A percentile compares a stretch with the other conserved stretches of the same genome.
Evolutionary conservation across 305 asterid species (phyloP).

Genomic region (Fraxinus baroniana): DNA sequence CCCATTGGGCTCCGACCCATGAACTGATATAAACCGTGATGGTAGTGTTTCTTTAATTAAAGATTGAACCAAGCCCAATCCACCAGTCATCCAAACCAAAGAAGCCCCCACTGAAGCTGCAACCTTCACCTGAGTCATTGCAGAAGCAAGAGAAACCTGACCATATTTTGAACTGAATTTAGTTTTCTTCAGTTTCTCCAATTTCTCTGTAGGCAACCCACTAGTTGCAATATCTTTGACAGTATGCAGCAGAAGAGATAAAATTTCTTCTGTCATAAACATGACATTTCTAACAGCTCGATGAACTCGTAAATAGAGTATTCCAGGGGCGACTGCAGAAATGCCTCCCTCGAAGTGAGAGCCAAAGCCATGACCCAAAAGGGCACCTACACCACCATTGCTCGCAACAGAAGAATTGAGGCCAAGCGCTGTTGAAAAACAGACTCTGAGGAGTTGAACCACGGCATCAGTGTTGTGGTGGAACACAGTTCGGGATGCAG

Average conservation of each 20-base stretch:
- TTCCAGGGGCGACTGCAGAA: slow-evolving; percentile 90
- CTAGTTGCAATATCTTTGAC: slow-evolving; percentile 65
- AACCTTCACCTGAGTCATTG: slow-evolving; percentile 67
- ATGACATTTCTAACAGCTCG: slow-evolving; percentile 71
- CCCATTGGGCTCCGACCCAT: slow-evolving; percentile 39
- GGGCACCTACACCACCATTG: slow-evolving; percentile 83
- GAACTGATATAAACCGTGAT: slow-evolving; percentile 77
- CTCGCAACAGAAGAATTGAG: slow-evolving; percentile 52
- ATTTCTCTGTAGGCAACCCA: slow-evolving; percentile 52
- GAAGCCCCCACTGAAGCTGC: slow-evolving; percentile 92
- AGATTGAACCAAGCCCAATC: slow-evolving; percentile 54
- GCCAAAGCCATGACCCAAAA: slow-evolving; percentile 93
- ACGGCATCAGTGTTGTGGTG: slow-evolving; percentile 81
- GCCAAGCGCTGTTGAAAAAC: slow-evolving; percentile 75
- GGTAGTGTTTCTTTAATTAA: slow-evolving; percentile 79
- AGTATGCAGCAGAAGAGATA: slow-evolving; percentile 67
- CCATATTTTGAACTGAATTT: slow-evolving; percentile 62
- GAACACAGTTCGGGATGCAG: slow-evolving; percentile 85
- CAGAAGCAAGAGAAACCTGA: slow-evolving; percentile 72
- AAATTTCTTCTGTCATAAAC: slow-evolving; percentile 79
- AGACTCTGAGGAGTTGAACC: slow-evolving; percentile 84
- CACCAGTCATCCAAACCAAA: slow-evolving; percentile 82
- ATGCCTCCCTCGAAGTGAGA: slow-evolving; percentile 72
- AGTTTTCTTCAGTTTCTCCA: slow-evolving; percentile 64
- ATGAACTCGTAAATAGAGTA: slow-evolving; percentile 78